Evolutionary conservation across 2,329 filamentous ascomycete genomes (phyloP).

Genomic region (Thielaviopsis populi): DNA sequence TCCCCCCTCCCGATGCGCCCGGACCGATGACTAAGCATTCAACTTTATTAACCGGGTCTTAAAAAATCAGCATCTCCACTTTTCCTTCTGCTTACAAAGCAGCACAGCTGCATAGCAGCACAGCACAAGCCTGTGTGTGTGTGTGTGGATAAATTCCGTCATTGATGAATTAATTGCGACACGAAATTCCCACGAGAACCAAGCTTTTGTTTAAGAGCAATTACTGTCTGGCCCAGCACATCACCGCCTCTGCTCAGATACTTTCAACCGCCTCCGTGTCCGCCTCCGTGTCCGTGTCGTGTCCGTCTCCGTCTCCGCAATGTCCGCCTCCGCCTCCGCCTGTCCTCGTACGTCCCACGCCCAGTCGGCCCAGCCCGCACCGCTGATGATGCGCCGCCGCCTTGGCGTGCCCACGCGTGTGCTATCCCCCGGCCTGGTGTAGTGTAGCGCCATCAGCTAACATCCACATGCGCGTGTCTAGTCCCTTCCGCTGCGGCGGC

Average conservation of each 20-base stretch:
- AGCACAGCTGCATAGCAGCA: no score
- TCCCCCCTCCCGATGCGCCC: no score
- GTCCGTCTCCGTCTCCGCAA: not conserved
- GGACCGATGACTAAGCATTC: not conserved
- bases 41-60: no score
- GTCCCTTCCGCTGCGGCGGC: constrained; percentile 24
- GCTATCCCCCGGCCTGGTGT: no score
- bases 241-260: no score
- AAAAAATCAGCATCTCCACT: no score
- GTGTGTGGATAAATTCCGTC: not conserved
- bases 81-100: no score
- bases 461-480: not conserved
- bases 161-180: not conserved
- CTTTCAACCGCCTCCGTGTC: no score
- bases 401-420: not conserved
- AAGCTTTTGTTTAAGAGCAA: not conserved
- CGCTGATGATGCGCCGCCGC: not conserved
- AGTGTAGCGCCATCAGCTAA: not conserved
- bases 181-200: not conserved
- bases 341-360: not conserved
- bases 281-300: not conserved
- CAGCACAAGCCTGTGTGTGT: not conserved
- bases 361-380: not conserved
- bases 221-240: no score
- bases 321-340: not conserved